Conservation (phyloP, 371 early-diverging fungal species). For the Vairimorpha apis region DNA sequence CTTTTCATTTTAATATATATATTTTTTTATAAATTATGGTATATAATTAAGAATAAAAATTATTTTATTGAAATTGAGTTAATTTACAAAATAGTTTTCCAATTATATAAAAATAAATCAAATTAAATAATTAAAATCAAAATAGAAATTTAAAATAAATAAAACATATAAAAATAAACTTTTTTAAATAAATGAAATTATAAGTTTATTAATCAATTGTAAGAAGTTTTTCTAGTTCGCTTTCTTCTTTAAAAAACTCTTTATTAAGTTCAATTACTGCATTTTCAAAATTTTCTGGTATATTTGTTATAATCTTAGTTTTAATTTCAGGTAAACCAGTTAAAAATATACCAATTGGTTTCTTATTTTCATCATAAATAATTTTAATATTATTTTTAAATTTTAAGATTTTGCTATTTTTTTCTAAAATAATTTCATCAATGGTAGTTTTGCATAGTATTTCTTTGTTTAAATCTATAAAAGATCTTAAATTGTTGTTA, state of each 20-base stretch:
- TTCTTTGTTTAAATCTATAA: constrained; percentile 3
- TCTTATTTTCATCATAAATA: constrained; percentile 18
- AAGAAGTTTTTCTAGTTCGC: background rate
- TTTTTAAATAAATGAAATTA: constrained; percentile 22
- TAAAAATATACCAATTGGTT: constrained; percentile 24
- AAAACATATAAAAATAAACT: background rate
- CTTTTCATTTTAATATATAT: too few relatives aligned
- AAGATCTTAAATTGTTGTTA: background rate
- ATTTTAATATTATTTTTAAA: constrained; percentile 23
- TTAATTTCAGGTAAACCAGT: constrained; percentile 13
- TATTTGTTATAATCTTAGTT: background rate
- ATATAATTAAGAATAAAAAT: too few relatives aligned
- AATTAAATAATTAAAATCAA: too few relatives aligned
- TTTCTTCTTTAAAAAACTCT: background rate
- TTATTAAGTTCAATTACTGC: background rate
- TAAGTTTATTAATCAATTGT: constrained; percentile 1
- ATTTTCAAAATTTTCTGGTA: background rate
- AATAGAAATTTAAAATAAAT: too few relatives aligned
- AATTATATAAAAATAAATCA: too few relatives aligned
- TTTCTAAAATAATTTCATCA: constrained; percentile 10
- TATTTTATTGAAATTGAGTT: too few relatives aligned
- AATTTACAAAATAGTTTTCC: too few relatives aligned
- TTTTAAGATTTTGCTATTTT: background rate
- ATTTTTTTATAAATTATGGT: too few relatives aligned
- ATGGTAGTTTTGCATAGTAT: constrained; percentile 7